Base-by-base conservation (phyloP, 225 moss, liverwort and hornwort species). In the Polytrichum formosum region DNA sequence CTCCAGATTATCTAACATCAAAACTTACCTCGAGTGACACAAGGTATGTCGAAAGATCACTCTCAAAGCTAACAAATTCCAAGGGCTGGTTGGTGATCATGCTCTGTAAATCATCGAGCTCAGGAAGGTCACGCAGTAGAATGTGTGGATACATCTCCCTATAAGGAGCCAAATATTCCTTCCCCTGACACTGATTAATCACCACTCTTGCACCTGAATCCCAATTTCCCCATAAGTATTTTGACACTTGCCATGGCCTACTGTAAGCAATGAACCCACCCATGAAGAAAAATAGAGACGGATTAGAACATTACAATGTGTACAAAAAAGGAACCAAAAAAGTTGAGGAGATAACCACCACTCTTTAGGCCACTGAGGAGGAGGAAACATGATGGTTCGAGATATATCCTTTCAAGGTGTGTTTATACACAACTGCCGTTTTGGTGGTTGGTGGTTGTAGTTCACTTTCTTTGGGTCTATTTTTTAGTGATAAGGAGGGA, bases 131-230 rank as follows among this genome's bases (percentile, higher is more conserved):
- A 55, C 79, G 90, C 28, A 90, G 77, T 26, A 89, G 76, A 76
- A 85, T 79, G 65, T 82, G 79, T 19, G 87, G 90, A 56, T 90
- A 86, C 75, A 71, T 74, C 58, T 83, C 71, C 65, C 70, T 82
- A 70, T 70, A 75, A 7, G 33, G 76, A 60, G 66, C 77, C 68
- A 90, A 37, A 53, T 78, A 71, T 6, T 85, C 69, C 46, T 68
- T 90, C 18, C 94, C 85, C 18, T 78, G 70, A 53, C 66, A 69
- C 72, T 84, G 78, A 63, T 82, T 82, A 72, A 94, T 89, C 33
- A 92, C 83, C 65, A 94, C 85, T 78, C 84, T 89, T 59, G 82
- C 81, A 70, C 92, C 94, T 94, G 86, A 56, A 71, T 20, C 58
- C 23, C 58, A 20, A 58, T 46, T 13, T 46, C 46, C 16, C 46